Percentiles rank a stretch among this genome's conserved stretches.
These are phyloP conservation scores for Penicillium nucicola DNA, from an alignment of 495 filamentous ascomycete species.

Conservation along the genomic window DNA sequence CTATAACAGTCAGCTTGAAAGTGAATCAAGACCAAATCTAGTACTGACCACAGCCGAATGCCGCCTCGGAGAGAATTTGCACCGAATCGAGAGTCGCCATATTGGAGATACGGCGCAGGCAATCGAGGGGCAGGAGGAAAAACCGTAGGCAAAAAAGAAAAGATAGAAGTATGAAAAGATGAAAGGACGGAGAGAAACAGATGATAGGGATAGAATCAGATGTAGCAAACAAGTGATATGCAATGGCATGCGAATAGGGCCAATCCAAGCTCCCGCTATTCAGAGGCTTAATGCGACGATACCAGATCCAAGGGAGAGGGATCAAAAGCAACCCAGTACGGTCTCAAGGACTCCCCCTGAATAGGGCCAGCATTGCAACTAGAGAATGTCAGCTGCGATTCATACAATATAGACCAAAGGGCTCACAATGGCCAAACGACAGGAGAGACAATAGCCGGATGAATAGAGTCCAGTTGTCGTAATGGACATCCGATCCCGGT, in stretches of 20 bases:
- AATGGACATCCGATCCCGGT: not conserved
- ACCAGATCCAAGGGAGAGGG: conserved; percentile 3
- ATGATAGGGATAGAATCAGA: not conserved
- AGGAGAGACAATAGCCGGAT: conserved; percentile 1
- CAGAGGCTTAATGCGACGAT: not conserved
- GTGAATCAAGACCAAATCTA: not conserved
- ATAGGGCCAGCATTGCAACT: conserved; percentile 26
- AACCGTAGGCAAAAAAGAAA: too few relatives aligned
- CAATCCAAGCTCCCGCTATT: conserved; percentile 4
- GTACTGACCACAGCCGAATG: conserved; percentile 45
- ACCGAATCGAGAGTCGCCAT: conserved; percentile 38
- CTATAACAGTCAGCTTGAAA: conserved; percentile 23
- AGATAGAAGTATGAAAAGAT: not conserved
- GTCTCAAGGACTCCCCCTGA: conserved; percentile 25
- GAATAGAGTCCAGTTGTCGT: not conserved
- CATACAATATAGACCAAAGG: conserved; percentile 2
- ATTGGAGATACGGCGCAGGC: conserved; percentile 1
- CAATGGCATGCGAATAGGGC: not conserved
- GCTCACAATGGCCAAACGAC: not conserved
- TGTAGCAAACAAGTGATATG: not conserved
- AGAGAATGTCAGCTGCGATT: not conserved
- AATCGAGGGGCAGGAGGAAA: not conserved
- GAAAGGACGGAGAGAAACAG: conserved; percentile 4
- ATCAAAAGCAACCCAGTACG: conserved; percentile 7
- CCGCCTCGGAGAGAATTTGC: conserved; percentile 39